Evolutionary conservation across 2,329 filamentous ascomycete species (phyloP), one percentile per base, ranked within the genome.

Genomic region (Annulohypoxylon truncatum): DNA sequence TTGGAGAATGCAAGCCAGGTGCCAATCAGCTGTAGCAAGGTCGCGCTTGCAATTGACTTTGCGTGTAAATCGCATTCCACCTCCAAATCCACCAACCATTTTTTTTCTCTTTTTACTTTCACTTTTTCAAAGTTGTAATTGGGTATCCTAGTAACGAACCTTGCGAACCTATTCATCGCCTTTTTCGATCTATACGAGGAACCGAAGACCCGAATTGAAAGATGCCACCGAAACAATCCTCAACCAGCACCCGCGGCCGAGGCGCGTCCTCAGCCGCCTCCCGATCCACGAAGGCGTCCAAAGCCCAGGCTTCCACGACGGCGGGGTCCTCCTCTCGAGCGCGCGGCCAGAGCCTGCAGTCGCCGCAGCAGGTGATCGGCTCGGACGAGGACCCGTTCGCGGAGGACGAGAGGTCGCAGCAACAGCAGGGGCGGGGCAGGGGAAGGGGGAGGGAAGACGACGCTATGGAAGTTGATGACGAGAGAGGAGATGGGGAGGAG

Each of bases 151-250:
- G 18, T 35, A 15, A 31, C 24, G 10, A 22, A 10, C 18, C 15
- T 24, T 15, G 26, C 15, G 7, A 12, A 28, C 24, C 15, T 20
- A n/a, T n/a, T n/a, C 42, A 54, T 24, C 29, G 15, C 44, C 8
- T 1, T 46, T 28, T 26, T 31, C 35, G 33, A 48, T 47, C 38
- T 61, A 42, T 18, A 4, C 18, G 13, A 18, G 20, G 18, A 22
- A 22, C 20, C 26, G 12, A 33, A 47, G 15, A 1, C 22, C 20
- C 18, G 6, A 31, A 61, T 50, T 22, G 2, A 33, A 70, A 28
- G 1, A 85, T 84, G 82, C 79, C 83, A 28, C 79, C 82, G 1
- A 83, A 82, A 48, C 74, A 78, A 64, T 72, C 81, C 0, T 70
- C 79, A 3, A 72, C 76, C 7, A 69, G 75, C 9, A 61, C 74